Evolutionary conservation across 2,329 filamentous ascomycete species (phyloP).

Genomic region (Penicillium aurantiogriseum): DNA sequence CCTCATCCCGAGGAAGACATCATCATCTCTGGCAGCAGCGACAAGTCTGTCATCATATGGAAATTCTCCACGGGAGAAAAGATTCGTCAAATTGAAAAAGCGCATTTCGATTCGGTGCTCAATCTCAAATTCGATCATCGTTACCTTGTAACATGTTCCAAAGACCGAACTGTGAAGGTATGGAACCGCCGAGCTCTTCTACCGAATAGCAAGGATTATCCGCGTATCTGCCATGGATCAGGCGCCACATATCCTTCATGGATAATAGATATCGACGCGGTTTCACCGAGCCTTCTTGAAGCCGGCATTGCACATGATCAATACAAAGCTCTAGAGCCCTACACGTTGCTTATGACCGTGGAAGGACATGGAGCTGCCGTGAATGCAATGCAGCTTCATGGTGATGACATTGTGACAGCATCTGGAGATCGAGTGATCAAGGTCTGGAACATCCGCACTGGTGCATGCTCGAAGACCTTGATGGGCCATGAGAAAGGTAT

Average conservation of each 20-base stretch:
- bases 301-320: conserved; percentile 43
- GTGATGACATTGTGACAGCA: conserved; percentile 84
- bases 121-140: conserved; percentile 90
- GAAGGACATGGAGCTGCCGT: conserved; percentile 88
- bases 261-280: conserved; percentile 51
- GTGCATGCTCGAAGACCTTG: conserved; percentile 72
- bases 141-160: conserved; percentile 93
- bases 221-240: conserved; percentile 42
- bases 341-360: conserved; percentile 73
- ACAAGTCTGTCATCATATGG: conserved; percentile 89
- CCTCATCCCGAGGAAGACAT: conserved; percentile 82
- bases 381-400: conserved; percentile 89
- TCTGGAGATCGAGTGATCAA: conserved; percentile 93
- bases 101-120: conserved; percentile 86
- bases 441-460: conserved; percentile 85
- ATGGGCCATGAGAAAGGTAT: conserved; percentile 92
- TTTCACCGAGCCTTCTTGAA: conserved; percentile 44
- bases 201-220: conserved; percentile 46
- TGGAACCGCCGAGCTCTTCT: conserved; percentile 77
- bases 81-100: conserved; percentile 70
- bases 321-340: conserved; percentile 57
- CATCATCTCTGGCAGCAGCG: conserved; percentile 93
- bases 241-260: conserved; percentile 52
- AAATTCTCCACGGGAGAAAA: conserved; percentile 85
- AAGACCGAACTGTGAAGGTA: conserved; percentile 94